Evolutionary conservation across 306 rosid genomes (phyloP).

Genomic region (Bauhinia variegata): DNA sequence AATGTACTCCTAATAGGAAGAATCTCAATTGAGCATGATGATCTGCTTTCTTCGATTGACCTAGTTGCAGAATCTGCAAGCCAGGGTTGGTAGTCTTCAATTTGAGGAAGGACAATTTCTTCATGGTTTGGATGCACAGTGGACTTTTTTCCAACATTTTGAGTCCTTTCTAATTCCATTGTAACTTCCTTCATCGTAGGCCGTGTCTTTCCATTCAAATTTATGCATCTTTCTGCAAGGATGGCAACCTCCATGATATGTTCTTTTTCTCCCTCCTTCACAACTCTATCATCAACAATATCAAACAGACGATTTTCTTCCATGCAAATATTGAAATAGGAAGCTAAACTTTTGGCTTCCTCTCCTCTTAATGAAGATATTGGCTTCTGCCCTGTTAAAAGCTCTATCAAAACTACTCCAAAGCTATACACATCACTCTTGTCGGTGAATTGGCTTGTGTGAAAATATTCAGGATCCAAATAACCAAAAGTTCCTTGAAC

Average conservation of each 20-base stretch:
- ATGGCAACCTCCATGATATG: slow-evolving; percentile 43
- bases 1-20: background rate
- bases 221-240: slow-evolving; percentile 50
- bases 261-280: slow-evolving; percentile 33
- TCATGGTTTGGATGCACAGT: slow-evolving; percentile 1
- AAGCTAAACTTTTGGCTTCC: slow-evolving; percentile 37
- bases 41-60: background rate
- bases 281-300: slow-evolving; percentile 40
- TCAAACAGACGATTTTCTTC: slow-evolving; percentile 37
- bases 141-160: slow-evolving; percentile 5
- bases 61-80: background rate
- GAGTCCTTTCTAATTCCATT: slow-evolving; percentile 42
- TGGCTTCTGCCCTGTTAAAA: slow-evolving; percentile 32
- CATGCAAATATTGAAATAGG: slow-evolving; percentile 36
- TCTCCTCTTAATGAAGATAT: background rate
- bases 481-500: slow-evolving; percentile 45
- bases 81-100: background rate
- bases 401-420: slow-evolving; percentile 43
- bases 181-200: slow-evolving; percentile 60
- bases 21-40: background rate
- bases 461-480: slow-evolving; percentile 43
- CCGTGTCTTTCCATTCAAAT: slow-evolving; percentile 48
- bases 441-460: too few species aligned
- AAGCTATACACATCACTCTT: too few species aligned
- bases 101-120: slow-evolving; percentile 9